Conservation (phyloP, 805 yeast genomes). For the Grigorovia humatica region DNA sequence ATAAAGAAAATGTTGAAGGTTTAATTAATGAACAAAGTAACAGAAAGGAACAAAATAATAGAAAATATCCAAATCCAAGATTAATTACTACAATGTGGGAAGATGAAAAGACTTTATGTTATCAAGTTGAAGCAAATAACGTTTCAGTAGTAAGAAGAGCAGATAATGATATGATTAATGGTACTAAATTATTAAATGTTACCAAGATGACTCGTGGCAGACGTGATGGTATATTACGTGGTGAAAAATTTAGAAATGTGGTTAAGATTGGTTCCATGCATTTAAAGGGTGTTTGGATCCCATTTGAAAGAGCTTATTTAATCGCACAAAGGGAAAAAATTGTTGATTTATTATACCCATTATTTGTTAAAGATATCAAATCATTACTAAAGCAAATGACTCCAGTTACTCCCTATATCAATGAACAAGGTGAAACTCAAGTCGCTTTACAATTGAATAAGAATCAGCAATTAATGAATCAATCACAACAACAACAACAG, state of each 20-base stretch:
- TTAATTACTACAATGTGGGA: slow-evolving; percentile 89
- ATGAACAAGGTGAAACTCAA: neutral
- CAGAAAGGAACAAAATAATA: neutral
- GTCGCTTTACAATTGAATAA: neutral
- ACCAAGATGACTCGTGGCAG: slow-evolving; percentile 84
- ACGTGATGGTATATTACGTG: slow-evolving; percentile 73
- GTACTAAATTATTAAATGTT: slow-evolving; percentile 72
- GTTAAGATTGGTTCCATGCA: slow-evolving; percentile 85
- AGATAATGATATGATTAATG: slow-evolving; percentile 78
- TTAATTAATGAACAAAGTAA: neutral
- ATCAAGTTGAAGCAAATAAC: slow-evolving; percentile 76
- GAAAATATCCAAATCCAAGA: slow-evolving; percentile 11
- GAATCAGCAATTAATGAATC: neutral
- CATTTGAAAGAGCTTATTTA: slow-evolving; percentile 70
- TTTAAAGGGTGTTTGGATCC: slow-evolving; percentile 84
- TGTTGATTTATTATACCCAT: slow-evolving; percentile 53
- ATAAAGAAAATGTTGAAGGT: neutral
- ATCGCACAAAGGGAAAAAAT: slow-evolving; percentile 80
- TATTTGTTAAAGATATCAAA: slow-evolving; percentile 67
- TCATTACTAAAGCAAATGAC: slow-evolving; percentile 24
- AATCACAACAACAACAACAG: neutral
- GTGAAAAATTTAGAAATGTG: slow-evolving; percentile 67
- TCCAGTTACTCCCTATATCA: neutral
- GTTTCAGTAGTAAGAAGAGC: slow-evolving; percentile 76
- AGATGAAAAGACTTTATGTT: slow-evolving; percentile 75